Base-by-base conservation (phyloP, 768 basidiomycete species). In the Calvatia gigantea region DNA sequence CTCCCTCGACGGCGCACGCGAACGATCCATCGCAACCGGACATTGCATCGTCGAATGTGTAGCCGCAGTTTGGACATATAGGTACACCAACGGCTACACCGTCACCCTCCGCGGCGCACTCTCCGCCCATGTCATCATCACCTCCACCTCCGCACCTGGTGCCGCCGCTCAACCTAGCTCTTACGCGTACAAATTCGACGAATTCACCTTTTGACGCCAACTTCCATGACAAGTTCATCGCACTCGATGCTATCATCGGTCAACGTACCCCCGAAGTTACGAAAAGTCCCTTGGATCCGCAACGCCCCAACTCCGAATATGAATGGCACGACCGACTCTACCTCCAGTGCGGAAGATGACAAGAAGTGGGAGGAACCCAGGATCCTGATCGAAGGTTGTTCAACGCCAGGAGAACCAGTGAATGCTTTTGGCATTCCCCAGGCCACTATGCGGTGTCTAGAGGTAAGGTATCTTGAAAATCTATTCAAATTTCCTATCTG, bases 371-470 rank as follows among this genome's bases (percentile, higher is more conserved):
- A 88, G 38, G 89, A 90, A 60, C 84, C 83, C 6, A 70, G 83
- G 54, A 70, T 83, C 38, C 61, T 78, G 46, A 82, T 89, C 44
- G 82, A 84, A 15, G 73, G 73, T 32, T 87, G 81, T 29, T 75
- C 75, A n/a, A 81, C 91, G 61, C 91, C 91, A 11, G 82, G 83
- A 4, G 90, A 91, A 62, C 91, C 91, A 7, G 88, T 93, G 49
- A 92, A 92, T 64, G 88, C 87, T 19, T 93, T 92, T 70, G 91
- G 91, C 4, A 90, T 93, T 51, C 89, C 91, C 5, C 89, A 92
- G 65, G 89, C 89, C 2, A 91, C 91, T 15, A 92, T 92, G 91
- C 78, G 91, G 51, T 91, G 89, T 78, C 73, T 93, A 32, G 91
- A 93, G 79, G 87, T 87, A 54, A 54, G 78, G 66, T 25, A 2